phyloP scores from a whole-genome alignment of 2,329 filamentous ascomycete species.

The Pseudocercospora musae region DNA sequence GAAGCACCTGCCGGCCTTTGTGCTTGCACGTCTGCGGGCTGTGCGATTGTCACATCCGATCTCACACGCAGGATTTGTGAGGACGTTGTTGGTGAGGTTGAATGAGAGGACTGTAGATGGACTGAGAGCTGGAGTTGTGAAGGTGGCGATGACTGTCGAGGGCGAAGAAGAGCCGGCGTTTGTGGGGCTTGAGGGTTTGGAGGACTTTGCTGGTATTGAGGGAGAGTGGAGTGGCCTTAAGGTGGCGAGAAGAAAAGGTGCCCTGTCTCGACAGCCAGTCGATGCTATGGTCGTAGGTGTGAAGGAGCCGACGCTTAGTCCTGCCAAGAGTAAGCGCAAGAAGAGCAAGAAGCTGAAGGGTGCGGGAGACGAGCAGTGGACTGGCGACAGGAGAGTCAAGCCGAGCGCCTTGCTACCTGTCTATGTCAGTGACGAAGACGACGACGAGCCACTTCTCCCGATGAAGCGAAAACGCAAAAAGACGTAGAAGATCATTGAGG shows the following conservation, averaged over 20 bases:
- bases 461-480: neutral
- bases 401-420: neutral
- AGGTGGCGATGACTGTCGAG: constrained; percentile 4
- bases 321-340: neutral
- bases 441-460: neutral
- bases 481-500: neutral
- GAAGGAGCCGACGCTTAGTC: neutral
- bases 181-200: constrained; percentile 2
- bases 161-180: constrained; percentile 2
- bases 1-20: neutral
- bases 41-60: constrained; percentile 8
- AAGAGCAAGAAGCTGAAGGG: neutral
- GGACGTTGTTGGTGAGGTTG: constrained; percentile 1
- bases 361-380: neutral
- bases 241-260: neutral
- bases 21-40: neutral
- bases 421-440: neutral
- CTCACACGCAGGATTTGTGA: constrained; percentile 1
- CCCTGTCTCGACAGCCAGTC: too few species aligned
- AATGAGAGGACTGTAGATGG: constrained; percentile 8
- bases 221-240: constrained; percentile 2
- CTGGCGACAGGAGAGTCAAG: neutral
- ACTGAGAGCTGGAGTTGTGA: constrained; percentile 2
- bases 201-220: constrained; percentile 5
- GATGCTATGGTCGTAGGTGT: neutral